Conservation (phyloP, 768 basidiomycete species). For the Mycena alexandri region DNA sequence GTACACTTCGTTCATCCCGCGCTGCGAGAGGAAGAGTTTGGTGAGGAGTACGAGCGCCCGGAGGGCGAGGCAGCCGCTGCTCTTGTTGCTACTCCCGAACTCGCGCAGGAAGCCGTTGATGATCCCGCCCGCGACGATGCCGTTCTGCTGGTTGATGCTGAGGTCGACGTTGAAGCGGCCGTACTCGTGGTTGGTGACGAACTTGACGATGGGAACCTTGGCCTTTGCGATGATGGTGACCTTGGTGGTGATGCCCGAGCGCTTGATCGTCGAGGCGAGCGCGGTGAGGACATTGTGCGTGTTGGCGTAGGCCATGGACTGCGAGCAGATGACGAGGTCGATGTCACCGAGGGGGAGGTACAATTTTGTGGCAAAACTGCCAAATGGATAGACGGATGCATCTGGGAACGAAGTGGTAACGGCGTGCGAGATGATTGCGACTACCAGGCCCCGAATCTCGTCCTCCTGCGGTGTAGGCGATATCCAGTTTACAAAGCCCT, state of each 20-base stretch:
- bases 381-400: conserved; percentile 88
- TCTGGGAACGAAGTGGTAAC: conserved; percentile 80
- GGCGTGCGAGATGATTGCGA: conserved; percentile 75
- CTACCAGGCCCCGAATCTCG: conserved; percentile 81
- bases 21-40: conserved; percentile 90
- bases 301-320: conserved; percentile 78
- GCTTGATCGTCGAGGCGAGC: conserved; percentile 83
- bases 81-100: conserved; percentile 52
- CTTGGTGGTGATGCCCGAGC: conserved; percentile 76
- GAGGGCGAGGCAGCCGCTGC: conserved; percentile 67
- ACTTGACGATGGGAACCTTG: conserved; percentile 97
- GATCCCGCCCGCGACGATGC: conserved; percentile 81
- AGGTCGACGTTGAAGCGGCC: conserved; percentile 93
- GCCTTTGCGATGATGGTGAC: conserved; percentile 94
- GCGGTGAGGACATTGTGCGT: conserved; percentile 79
- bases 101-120: conserved; percentile 84
- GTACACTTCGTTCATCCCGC: conserved; percentile 98
- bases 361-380: conserved; percentile 92
- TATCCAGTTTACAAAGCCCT: conserved; percentile 88
- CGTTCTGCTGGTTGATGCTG: conserved; percentile 92
- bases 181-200: conserved; percentile 73
- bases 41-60: conserved; percentile 87
- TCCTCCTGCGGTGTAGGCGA: conserved; percentile 89
- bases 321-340: conserved; percentile 90
- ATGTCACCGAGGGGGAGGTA: conserved; percentile 97